A percentile compares a stretch with the other conserved stretches of the same genome.
These are phyloP conservation scores for Fraxinus sp. DNA, from an alignment of 305 asterid species.

Conservation along the genomic window DNA sequence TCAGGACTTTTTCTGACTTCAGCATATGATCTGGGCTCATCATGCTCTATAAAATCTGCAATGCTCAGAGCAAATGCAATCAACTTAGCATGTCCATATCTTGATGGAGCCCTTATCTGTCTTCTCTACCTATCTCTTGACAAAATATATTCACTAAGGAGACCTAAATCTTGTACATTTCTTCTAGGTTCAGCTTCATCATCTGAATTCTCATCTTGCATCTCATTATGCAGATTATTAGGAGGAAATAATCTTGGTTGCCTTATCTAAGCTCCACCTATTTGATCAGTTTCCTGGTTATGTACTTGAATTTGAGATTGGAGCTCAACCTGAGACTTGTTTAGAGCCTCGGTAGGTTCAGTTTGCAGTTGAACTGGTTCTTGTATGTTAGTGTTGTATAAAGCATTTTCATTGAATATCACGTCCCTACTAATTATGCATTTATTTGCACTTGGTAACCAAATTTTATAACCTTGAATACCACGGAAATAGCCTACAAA, in stretches of 20 bases:
- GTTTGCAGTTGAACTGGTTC: not conserved
- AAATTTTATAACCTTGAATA: not conserved
- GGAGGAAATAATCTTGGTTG: not conserved
- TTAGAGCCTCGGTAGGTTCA: too few species aligned
- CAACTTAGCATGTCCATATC: too few species aligned
- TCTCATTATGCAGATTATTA: not conserved
- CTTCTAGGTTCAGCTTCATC: not conserved
- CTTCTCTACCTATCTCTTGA: too few species aligned
- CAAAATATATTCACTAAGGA: not conserved
- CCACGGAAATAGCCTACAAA: not conserved
- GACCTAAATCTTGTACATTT: not conserved
- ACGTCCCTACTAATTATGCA: not conserved
- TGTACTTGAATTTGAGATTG: not conserved
- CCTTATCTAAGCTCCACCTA: not conserved
- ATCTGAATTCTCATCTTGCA: not conserved
- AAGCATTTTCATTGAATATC: not conserved
- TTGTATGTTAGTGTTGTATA: not conserved
- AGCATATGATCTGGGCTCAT: too few species aligned
- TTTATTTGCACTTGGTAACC: not conserved
- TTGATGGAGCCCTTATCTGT: not conserved
- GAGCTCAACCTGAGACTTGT: not conserved
- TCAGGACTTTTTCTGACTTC: too few species aligned
- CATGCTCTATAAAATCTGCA: too few species aligned
- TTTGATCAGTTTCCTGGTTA: not conserved
- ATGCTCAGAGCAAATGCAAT: not conserved